Conservation (phyloP, 192 early-diverging fungal genomes). For the Diversispora epigaea region DNA sequence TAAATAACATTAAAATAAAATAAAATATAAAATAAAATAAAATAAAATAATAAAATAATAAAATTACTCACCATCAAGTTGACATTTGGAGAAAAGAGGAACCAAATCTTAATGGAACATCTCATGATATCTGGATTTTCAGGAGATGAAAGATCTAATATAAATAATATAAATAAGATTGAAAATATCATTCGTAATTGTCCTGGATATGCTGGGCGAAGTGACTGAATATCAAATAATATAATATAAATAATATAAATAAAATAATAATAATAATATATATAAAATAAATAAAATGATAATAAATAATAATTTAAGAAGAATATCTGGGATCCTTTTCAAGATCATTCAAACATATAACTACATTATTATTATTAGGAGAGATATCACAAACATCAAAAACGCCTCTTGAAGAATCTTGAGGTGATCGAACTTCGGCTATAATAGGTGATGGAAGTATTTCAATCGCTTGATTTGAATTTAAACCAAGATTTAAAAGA, state of each 20-base stretch:
- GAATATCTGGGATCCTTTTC: slow-evolving; percentile 79
- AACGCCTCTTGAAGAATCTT: slow-evolving; percentile 38
- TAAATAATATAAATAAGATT: slow-evolving; percentile 69
- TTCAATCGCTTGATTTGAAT: slow-evolving; percentile 42
- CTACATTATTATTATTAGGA: slow-evolving; percentile 44
- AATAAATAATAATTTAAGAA: slow-evolving; percentile 40
- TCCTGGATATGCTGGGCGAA: slow-evolving; percentile 62
- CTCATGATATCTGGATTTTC: slow-evolving; percentile 57
- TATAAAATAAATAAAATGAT: not conserved
- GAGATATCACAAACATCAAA: slow-evolving; percentile 80
- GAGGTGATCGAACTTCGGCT: slow-evolving; percentile 22
- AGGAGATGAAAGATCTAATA: slow-evolving; percentile 66
- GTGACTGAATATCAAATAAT: slow-evolving; percentile 41
- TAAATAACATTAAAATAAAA: not conserved
- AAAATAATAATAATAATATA: too few relatives aligned
- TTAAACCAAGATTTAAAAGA: slow-evolving; percentile 48
- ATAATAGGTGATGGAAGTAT: slow-evolving; percentile 35
- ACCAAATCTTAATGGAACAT: slow-evolving; percentile 88
- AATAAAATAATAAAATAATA: not conserved
- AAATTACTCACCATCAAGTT: slow-evolving; percentile 41
- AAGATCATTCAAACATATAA: slow-evolving; percentile 91
- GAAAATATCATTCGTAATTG: slow-evolving; percentile 74
- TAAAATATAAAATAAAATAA: slow-evolving; percentile 11
- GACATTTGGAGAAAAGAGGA: slow-evolving; percentile 56
- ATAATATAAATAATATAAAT: not conserved